Evolutionary conservation across 2,329 filamentous ascomycete genomes (phyloP), one percentile per base, ranked within the genome.

Genomic region (Monascus ruber): DNA sequence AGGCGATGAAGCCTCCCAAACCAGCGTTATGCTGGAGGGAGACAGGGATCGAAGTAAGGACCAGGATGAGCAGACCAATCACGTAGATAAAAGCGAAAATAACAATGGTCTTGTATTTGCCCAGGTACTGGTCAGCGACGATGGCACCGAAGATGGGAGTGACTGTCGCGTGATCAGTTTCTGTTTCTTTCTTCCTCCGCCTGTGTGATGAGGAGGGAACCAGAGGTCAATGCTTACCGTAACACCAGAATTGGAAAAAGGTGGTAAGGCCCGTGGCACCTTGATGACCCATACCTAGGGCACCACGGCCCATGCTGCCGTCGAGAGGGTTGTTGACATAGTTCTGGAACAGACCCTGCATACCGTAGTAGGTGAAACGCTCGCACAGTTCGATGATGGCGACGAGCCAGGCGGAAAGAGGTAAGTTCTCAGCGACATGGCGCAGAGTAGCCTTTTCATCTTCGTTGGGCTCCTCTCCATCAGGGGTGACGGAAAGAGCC

Each of bases 101-200:
- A 31, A 73, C 55, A 34, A 80, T 74, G 2, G 76, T 75, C 53
- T 73, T 76, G 59, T 73, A 79, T 48, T 76, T 73, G 39, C 77
- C 76, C 10, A 77, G 62, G 54, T 76, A 77, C 31, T 73, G 70
- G 52, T 81, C 76, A 24, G 76, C 74, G 39, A 79, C 53, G 40
- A 76, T 70, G 36, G 74, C 76, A 55, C 74, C 72, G 24, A 73
- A 40, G 29, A 79, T 71, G 3, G 76, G 76, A n/a, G 72, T 74
- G 28, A 74, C 56, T 62, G 17, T 17, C 17, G 17, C 17, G 17
- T 17, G 17, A 17, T 17, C 17, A 17, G 17, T 17, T 17, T 17
- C 17, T 17, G 17, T 17, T 17, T 17, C 17, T 17, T 17, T 17
- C 17, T 17, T 17, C 17, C 17, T 17, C 17, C 17, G 17, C 3